Base-by-base conservation (phyloP, 2,329 filamentous ascomycete genomes). In the Ophiostoma tasmaniense region DNA sequence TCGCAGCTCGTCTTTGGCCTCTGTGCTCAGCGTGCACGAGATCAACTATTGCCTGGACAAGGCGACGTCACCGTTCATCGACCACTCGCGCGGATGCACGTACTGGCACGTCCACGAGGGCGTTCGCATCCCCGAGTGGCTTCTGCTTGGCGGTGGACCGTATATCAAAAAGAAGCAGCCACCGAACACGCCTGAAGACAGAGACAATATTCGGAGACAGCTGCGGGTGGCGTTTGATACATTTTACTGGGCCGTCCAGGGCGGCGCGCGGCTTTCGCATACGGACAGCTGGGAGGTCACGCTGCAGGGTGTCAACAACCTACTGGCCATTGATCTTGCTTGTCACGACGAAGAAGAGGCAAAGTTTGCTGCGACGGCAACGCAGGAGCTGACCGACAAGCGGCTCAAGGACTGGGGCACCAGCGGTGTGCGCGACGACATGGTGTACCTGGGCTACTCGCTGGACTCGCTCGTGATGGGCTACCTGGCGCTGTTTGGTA, bases 271-370 rank as follows among this genome's bases (percentile, higher is more conserved):
- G n/a, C 55, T 69, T 22, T 35, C 64, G 14, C n/a, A 20, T 4
- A 45, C n/a, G 13, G 61, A 64, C 61, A 64, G 37, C 37, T 70
- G 68, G 68, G 68, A 70, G 37, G 72, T 75, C 37, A 72, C 71
- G 10, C 35, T 20, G 33, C 55, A 67, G 59, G 72, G 72, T 3
- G 62, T 71, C 22, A 14, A 28, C 2, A 28, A 68, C 22, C 65
- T 73, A 17, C n/a, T 72, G 39, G 42, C 37, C 1, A 22, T 72
- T 4, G 69, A 68, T 13, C 62, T 37, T 4, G 3, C 20, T 0
- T 8, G 6, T 10, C 10, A 64, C 10, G 55, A 68, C 2, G 66
- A 25, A 20, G 59, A 55, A 17, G 42, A 55, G 2, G 20, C 67
- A 50, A 61, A 61, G 1, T 42, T 64, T n/a, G 68, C 50, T 13